Conservation (phyloP, 164 flowering plant species). For the Litsea cubeba region DNA sequence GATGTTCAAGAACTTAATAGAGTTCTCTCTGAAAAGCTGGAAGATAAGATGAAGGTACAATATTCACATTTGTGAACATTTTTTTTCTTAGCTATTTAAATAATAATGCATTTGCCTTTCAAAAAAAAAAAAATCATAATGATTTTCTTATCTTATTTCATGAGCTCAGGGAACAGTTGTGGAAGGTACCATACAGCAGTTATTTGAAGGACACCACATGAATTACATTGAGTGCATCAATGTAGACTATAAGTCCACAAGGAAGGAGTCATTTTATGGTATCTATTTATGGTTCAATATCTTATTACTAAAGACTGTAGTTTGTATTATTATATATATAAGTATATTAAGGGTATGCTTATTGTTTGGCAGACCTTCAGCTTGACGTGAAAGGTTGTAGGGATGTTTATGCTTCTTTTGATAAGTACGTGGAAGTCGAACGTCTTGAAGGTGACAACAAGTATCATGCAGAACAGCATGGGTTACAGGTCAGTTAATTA, state of each 20-base stretch:
- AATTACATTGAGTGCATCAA: conserved; percentile 92
- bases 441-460: conserved; percentile 92
- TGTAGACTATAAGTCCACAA: conserved; percentile 91
- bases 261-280: conserved; percentile 97
- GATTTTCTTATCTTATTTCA: conserved; percentile 3
- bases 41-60: conserved; percentile 87
- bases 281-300: conserved; percentile 13
- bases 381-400: conserved; percentile 95
- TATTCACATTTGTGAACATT: neutral
- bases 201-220: conserved; percentile 96
- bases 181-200: conserved; percentile 87
- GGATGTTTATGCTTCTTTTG: conserved; percentile 97
- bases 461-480: conserved; percentile 90
- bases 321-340: neutral
- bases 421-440: conserved; percentile 93
- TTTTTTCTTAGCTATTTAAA: neutral
- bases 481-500: conserved; percentile 59
- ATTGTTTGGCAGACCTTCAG: conserved; percentile 64
- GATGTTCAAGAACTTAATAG: conserved; percentile 95
- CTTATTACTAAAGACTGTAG: neutral
- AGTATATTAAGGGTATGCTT: neutral
- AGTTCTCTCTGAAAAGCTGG: conserved; percentile 87
- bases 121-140: neutral
- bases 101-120: neutral
- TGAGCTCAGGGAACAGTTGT: conserved; percentile 77